Conservation (phyloP, 148 eudicot species). For the Silene uniflora region DNA sequence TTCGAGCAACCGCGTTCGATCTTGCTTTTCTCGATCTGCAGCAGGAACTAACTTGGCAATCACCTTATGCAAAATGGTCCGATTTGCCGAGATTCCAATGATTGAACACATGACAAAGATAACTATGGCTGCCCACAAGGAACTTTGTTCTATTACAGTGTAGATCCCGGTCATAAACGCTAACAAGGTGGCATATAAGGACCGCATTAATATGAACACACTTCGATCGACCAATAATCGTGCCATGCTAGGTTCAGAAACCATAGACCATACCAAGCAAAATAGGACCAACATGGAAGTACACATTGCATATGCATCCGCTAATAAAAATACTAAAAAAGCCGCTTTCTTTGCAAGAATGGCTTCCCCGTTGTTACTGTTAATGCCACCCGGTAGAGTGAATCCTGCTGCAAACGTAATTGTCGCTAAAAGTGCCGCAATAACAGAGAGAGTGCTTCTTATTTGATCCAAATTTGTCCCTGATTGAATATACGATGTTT, state of each 20-base stretch:
- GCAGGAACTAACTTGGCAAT: neutral
- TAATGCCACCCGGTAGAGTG: slow-evolving; percentile 10
- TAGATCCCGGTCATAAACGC: slow-evolving; percentile 17
- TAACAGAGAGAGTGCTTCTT: neutral
- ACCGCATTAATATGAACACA: neutral
- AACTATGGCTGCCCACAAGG: neutral
- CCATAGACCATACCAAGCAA: neutral
- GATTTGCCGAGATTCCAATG: neutral
- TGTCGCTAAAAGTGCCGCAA: slow-evolving; percentile 12
- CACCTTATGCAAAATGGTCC: neutral
- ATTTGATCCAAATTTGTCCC: neutral
- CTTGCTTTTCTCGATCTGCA: neutral
- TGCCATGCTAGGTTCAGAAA: neutral
- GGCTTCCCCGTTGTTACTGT: neutral
- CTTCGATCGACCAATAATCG: slow-evolving; percentile 1
- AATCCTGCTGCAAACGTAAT: slow-evolving; percentile 14
- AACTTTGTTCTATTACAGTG: neutral
- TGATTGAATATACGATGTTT: neutral
- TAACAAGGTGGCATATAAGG: slow-evolving; percentile 13
- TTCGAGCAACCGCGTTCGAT: no score
- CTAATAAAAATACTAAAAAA: neutral
- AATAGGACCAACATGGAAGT: neutral
- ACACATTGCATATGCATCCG: neutral
- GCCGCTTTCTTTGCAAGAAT: neutral
- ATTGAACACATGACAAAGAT: neutral